phyloP scores from a whole-genome alignment of 2,329 filamentous ascomycete genomes.

The Neonectria hederae region DNA sequence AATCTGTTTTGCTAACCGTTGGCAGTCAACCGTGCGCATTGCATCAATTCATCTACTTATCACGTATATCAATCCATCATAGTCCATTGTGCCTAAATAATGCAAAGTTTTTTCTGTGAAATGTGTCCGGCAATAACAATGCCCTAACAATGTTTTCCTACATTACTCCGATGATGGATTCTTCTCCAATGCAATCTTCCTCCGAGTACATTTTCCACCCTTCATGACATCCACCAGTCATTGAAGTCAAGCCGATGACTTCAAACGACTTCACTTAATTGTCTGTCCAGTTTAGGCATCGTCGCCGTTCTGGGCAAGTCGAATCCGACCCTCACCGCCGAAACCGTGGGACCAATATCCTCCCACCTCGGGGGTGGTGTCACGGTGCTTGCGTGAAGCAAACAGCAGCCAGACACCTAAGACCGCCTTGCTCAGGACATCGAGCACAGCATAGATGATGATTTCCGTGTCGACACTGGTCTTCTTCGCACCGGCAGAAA shows the following conservation, averaged over 20 bases:
- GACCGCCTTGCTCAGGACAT: slow-evolving; percentile 44
- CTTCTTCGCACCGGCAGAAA: slow-evolving; percentile 39
- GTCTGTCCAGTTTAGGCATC: slow-evolving; percentile 28
- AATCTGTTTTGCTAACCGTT: too few species aligned
- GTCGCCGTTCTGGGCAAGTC: slow-evolving; percentile 53
- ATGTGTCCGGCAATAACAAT: not conserved
- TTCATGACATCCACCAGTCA: not conserved
- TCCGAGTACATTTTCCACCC: not conserved
- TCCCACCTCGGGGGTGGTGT: slow-evolving; percentile 49
- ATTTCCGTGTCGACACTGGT: slow-evolving; percentile 43
- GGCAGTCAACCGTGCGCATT: too few species aligned
- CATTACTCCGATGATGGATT: not conserved
- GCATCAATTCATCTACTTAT: too few species aligned
- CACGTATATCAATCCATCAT: too few species aligned
- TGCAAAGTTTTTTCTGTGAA: not conserved
- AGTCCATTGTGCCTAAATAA: not conserved
- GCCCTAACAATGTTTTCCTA: not conserved
- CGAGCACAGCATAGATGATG: slow-evolving; percentile 45
- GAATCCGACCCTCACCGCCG: slow-evolving; percentile 49
- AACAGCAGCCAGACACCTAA: slow-evolving; percentile 47
- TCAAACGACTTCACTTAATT: not conserved
- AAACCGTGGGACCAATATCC: slow-evolving; percentile 53
- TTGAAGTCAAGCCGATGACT: not conserved
- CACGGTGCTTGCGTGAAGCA: slow-evolving; percentile 48
- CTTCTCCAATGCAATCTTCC: not conserved